Base-by-base conservation (phyloP, 1,139 yeast species). In the Saccharomyces hybrid region DNA sequence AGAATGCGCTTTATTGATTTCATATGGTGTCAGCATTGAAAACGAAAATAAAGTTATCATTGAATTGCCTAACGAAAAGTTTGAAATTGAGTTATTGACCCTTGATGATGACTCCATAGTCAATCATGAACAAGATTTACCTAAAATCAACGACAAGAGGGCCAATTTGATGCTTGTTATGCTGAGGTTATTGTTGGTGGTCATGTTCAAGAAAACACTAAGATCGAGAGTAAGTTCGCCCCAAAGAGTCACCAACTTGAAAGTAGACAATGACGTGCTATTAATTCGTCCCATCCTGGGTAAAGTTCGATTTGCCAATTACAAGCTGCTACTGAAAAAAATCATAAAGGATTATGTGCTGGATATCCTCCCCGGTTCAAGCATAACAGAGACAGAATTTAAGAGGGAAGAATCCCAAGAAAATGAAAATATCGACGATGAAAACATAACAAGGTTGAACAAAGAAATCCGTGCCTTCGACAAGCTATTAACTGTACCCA, bases 1-100 rank as follows among this genome's bases (percentile, higher is more conserved):
- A 58, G 98, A 91, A 70, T 90, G 96, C 0, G 78, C 85, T 50
- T 69, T 78, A 7, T 73, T 91, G 57, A 77, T 86, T n/a, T 81
- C 90, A 44, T 83, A 84, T 62, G 84, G 86, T 56, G 95, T 88
- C 2, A 77, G 78, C 26, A 80, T 88, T 6, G 82, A 81, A 46
- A 81, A 83, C 54, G 85, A 82, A 61, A 80, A 84, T 54, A 84
- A 83, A 59, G 77, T 88, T 11, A 72, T 76, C 0, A 76, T 88
- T 47, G 90, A 86, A 57, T 72, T 86, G 25, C 79, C 81, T 49
- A 82, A 86, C 58, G 86, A 84, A 59, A 76, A 80, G 31, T 75
- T 89, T 48, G 96, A 88, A 66, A 78, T 90, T 52, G 95, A 84
- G 60, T 76, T 82, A 14, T 76, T 83, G 11, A 74, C 78, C 1